These are phyloP conservation scores for Meyerozyma guilliermondii DNA, from an alignment of 1,139 yeast species.

Conservation along the genomic window DNA sequence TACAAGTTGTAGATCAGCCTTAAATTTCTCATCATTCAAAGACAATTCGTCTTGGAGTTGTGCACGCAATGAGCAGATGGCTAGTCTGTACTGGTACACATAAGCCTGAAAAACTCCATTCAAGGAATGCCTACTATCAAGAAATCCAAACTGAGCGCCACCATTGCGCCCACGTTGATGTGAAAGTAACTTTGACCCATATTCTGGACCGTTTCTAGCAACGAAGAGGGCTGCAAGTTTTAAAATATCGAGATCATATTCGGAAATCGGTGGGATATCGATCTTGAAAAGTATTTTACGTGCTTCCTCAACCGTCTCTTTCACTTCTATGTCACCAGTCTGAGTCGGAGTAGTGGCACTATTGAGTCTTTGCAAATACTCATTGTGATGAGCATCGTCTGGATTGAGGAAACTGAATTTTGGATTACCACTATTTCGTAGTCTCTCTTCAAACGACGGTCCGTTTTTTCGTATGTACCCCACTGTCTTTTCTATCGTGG, in stretches of 20 bases:
- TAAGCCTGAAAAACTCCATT: slow-evolving; percentile 47
- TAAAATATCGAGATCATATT: slow-evolving; percentile 62
- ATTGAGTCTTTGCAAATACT: slow-evolving; percentile 30
- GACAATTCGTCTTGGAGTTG: neutral
- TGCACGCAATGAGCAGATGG: slow-evolving; percentile 16
- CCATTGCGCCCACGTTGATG: slow-evolving; percentile 34
- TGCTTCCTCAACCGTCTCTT: slow-evolving; percentile 18
- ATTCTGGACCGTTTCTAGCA: slow-evolving; percentile 50
- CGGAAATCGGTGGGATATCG: slow-evolving; percentile 51
- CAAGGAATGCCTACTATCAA: slow-evolving; percentile 57
- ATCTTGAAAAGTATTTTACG: slow-evolving; percentile 42
- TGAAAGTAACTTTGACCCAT: slow-evolving; percentile 29
- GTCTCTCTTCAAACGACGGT: slow-evolving; percentile 53
- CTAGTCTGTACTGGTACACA: slow-evolving; percentile 50
- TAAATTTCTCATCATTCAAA: neutral
- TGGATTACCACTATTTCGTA: slow-evolving; percentile 43
- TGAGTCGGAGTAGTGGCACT: neutral
- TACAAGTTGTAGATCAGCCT: slow-evolving; percentile 13
- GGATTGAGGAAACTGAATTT: slow-evolving; percentile 61
- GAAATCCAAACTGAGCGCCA: slow-evolving; percentile 63
- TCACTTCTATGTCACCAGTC: neutral
- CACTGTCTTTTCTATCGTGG: slow-evolving; percentile 67
- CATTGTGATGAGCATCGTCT: slow-evolving; percentile 51
- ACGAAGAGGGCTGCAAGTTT: slow-evolving; percentile 69
- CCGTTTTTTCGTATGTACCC: slow-evolving; percentile 71